Percentiles rank a stretch among this genome's conserved stretches.
Evolutionary conservation across 2,329 filamentous ascomycete genomes (phyloP).

Genomic region (Lachnellula hyalina): DNA sequence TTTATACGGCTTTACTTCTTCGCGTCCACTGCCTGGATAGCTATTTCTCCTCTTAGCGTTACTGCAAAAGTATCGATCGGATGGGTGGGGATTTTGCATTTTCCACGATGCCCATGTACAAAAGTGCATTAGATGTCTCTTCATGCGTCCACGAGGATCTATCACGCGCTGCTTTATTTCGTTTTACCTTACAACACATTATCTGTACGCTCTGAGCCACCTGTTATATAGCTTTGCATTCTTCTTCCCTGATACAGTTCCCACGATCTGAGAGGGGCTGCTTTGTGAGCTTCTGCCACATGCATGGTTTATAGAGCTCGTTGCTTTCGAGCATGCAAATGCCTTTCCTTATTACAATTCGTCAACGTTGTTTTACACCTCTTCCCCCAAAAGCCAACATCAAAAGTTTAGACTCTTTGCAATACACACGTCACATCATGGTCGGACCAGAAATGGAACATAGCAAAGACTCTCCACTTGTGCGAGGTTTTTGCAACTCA

Average conservation of each 20-base stretch:
- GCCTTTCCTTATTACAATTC: slow-evolving; percentile 3
- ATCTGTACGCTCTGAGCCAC: slow-evolving; percentile 23
- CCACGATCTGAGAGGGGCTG: background rate
- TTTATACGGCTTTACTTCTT: slow-evolving; percentile 30
- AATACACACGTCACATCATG: slow-evolving; percentile 6
- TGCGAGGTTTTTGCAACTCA: slow-evolving; percentile 17
- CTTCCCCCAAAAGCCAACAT: slow-evolving; percentile 9
- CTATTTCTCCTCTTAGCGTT: slow-evolving; percentile 35
- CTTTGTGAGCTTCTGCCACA: background rate
- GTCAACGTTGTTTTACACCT: slow-evolving; percentile 16
- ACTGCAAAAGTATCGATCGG: slow-evolving; percentile 33
- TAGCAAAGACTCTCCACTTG: slow-evolving; percentile 19
- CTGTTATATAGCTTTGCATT: slow-evolving; percentile 17
- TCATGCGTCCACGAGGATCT: slow-evolving; percentile 34
- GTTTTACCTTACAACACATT: slow-evolving; percentile 11
- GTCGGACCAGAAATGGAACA: background rate
- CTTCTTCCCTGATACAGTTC: slow-evolving; percentile 6
- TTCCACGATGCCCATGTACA: slow-evolving; percentile 34
- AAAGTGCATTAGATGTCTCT: slow-evolving; percentile 34
- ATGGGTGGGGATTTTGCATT: slow-evolving; percentile 33
- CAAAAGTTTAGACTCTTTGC: slow-evolving; percentile 28
- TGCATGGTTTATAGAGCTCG: background rate
- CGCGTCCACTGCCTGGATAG: slow-evolving; percentile 33
- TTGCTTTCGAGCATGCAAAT: slow-evolving; percentile 2
- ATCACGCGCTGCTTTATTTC: slow-evolving; percentile 22